phyloP scores from a whole-genome alignment of 257 asterid species.

The Solanum tarapatanum region DNA sequence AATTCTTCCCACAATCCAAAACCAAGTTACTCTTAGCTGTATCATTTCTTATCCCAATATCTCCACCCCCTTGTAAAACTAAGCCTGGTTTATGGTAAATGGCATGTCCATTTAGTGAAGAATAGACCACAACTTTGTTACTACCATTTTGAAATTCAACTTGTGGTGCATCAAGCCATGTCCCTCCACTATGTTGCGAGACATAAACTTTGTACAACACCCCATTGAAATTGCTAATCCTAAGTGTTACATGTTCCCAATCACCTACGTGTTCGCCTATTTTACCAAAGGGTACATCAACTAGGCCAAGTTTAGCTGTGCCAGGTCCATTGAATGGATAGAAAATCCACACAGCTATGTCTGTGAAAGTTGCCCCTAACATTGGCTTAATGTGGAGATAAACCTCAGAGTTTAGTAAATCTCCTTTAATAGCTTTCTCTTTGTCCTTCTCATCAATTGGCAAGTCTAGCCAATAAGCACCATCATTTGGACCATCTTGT shows the following conservation, averaged over 20 bases:
- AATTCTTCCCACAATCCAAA: constrained; percentile 43
- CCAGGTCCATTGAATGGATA: constrained; percentile 84
- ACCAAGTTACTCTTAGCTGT: constrained; percentile 40
- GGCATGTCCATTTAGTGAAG: constrained; percentile 71
- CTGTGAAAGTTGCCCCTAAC: constrained; percentile 65
- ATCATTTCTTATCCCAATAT: constrained; percentile 56
- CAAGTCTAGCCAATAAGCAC: constrained; percentile 62
- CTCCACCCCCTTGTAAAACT: constrained; percentile 37
- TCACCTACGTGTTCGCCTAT: constrained; percentile 88
- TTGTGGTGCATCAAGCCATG: constrained; percentile 49
- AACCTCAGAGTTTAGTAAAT: constrained; percentile 40
- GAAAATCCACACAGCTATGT: constrained; percentile 68
- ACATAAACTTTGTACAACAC: constrained; percentile 38
- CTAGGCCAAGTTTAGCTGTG: constrained; percentile 43
- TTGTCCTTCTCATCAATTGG: constrained; percentile 25
- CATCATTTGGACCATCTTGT: constrained; percentile 66
- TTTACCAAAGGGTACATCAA: constrained; percentile 42
- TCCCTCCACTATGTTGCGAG: constrained; percentile 55
- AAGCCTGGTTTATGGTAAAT: constrained; percentile 28
- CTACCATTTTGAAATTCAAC: constrained; percentile 32
- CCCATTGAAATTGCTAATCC: constrained; percentile 81
- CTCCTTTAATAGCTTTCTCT: constrained; percentile 41
- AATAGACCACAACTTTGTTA: constrained; percentile 45
- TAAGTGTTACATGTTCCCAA: constrained; percentile 83
- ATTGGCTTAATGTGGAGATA: constrained; percentile 64